A percentile compares a stretch with the other conserved stretches of the same genome.
These are phyloP conservation scores for Chenopodium album DNA, from an alignment of 148 eudicot genomes.

Conservation along the genomic window DNA sequence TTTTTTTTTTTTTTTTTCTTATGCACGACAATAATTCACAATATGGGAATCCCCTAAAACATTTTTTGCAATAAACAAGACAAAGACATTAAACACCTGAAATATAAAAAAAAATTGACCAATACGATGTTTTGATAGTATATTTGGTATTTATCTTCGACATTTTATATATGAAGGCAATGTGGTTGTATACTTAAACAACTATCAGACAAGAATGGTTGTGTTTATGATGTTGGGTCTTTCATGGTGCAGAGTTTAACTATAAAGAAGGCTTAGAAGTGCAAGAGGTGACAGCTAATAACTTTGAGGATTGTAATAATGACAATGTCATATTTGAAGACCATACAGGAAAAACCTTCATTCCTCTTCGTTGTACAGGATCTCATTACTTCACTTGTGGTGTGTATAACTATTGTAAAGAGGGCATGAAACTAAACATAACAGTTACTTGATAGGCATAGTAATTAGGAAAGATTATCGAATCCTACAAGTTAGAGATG, in stretches of 20 bases:
- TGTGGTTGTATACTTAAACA: too few relatives aligned
- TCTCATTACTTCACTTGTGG: slow-evolving; percentile 24
- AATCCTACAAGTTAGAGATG: too few relatives aligned
- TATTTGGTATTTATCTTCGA: too few relatives aligned
- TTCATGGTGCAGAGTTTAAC: slow-evolving; percentile 15
- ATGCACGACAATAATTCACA: too few relatives aligned
- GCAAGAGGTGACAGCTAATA: slow-evolving; percentile 12
- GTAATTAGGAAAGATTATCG: too few relatives aligned
- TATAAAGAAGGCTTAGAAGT: slow-evolving; percentile 21
- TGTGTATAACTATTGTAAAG: slow-evolving; percentile 7
- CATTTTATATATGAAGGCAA: too few relatives aligned
- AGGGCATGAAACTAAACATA: slow-evolving; percentile 27
- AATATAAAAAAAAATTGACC: too few relatives aligned
- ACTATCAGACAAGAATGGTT: not conserved
- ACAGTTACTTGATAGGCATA: not conserved
- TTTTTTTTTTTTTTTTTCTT: too few relatives aligned
- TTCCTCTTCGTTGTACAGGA: slow-evolving; percentile 12
- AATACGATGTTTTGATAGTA: too few relatives aligned
- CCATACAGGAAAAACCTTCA: not conserved
- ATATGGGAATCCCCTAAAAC: too few relatives aligned
- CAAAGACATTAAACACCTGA: too few relatives aligned
- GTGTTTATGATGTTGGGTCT: not conserved
- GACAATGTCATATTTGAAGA: not conserved
- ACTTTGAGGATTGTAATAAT: slow-evolving; percentile 5
- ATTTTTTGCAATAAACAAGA: too few relatives aligned